Base-by-base conservation (phyloP, 1,284 basidiomycete species). In the Fomitopsis pinicola region DNA sequence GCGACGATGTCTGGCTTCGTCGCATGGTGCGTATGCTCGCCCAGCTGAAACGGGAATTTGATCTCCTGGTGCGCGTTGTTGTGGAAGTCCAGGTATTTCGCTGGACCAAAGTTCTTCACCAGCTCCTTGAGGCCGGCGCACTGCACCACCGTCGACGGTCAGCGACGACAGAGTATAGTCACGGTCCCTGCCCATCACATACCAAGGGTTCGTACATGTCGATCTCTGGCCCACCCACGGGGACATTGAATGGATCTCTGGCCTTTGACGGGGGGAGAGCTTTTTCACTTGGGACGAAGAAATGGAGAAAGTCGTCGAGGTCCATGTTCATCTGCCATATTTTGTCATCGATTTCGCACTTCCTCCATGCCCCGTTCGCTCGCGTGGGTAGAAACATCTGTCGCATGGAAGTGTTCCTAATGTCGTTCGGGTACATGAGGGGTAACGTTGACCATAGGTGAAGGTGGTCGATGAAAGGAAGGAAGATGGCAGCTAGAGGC, bases 101-200 rank as follows among this genome's bases (percentile, higher is more conserved):
- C 19, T 88, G 89, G 66, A 74, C 75, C 17, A 73, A 46, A 46
- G 45, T 26, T 6, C 22, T 26, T 9, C 5, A 46, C 45, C 5
- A 46, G 45, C 6, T 22, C 2, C n/a, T 22, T 46, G 7, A 46
- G 22, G 7, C 45, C 45, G 8, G n/a, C 45, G 22, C 45, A 46
- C 45, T 46, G 45, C 10, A 46, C 9, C 12, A 40, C 14, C 14
- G 38, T 40, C 22, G 22, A 22, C 22, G 22, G 22, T 22, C 35
- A 36, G 35, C 10, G 7, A 36, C 35, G 35, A 36, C 35, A 12
- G 10, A 12, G 35, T 22, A 22, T 1, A 36, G 35, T 36, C 7
- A 12, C 35, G 7, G 22, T 22, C 17, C 10, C 17, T 33, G 30
- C 8, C 8, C 30, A 33, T 33, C 12, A 26, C 45, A 26, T 12